phyloP scores from a whole-genome alignment of 2,329 filamentous ascomycete genomes.

The Alternaria novae-zelandiae region DNA sequence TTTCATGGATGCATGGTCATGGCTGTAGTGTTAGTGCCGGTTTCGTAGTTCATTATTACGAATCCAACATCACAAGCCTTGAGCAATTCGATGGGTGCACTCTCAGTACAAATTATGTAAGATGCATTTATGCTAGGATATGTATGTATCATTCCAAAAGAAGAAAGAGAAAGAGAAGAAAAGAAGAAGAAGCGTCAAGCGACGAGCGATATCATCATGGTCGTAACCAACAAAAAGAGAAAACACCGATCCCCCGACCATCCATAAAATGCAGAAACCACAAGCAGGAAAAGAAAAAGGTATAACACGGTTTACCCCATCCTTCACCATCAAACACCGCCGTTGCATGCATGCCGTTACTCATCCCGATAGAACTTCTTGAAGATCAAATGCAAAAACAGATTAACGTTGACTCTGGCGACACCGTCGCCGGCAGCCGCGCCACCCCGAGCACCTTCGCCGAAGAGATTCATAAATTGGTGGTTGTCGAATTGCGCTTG shows the following conservation, averaged over 20 bases:
- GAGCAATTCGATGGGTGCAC: not conserved
- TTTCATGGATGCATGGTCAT: no score
- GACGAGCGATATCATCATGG: not conserved
- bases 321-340: not conserved
- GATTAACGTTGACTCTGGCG: constrained; percentile 91
- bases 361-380: constrained; percentile 87
- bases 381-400: constrained; percentile 95
- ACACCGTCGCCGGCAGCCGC: constrained; percentile 33
- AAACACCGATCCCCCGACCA: not conserved
- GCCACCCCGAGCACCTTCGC: constrained; percentile 33
- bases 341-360: constrained; percentile 9
- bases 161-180: not conserved
- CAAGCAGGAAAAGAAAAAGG: not conserved
- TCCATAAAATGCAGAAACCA: not conserved
- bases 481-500: constrained; percentile 97
- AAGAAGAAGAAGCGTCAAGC: not conserved
- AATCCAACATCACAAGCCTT: no score
- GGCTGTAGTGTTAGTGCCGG: no score
- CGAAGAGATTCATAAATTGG: constrained; percentile 93
- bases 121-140: not conserved
- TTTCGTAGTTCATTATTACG: no score
- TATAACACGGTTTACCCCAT: not conserved
- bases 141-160: not conserved
- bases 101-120: not conserved
- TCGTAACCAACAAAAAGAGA: not conserved